phyloP scores from a whole-genome alignment of 202 grass and related monocot genomes.

The Eragrostis tef region DNA sequence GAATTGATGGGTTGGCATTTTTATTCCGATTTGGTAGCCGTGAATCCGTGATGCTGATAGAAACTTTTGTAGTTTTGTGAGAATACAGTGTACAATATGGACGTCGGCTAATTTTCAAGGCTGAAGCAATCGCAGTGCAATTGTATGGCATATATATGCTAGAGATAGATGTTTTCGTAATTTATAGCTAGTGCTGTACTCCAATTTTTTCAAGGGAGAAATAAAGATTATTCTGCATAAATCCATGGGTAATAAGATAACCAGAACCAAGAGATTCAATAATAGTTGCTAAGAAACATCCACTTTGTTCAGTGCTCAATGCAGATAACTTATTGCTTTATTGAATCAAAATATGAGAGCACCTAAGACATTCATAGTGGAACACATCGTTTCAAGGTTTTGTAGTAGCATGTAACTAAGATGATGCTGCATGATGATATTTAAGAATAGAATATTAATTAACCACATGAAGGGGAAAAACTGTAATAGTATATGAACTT shows the following conservation, averaged over 20 bases:
- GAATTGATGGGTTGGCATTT: too few relatives aligned
- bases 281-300: not conserved
- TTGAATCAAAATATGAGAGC: not conserved
- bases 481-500: not conserved
- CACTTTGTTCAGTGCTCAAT: not conserved
- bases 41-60: too few relatives aligned
- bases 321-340: not conserved
- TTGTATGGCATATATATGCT: not conserved
- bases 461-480: slow-evolving; percentile 9
- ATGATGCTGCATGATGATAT: not conserved
- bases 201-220: not conserved
- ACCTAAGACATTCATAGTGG: not conserved
- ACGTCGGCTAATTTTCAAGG: too few relatives aligned
- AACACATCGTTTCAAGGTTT: not conserved
- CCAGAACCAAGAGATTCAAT: not conserved
- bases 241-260: not conserved
- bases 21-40: too few relatives aligned
- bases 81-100: too few relatives aligned
- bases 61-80: too few relatives aligned
- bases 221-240: not conserved
- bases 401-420: not conserved
- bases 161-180: not conserved
- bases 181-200: not conserved
- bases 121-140: not conserved
- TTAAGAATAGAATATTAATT: not conserved